Percentiles rank a stretch among this genome's conserved stretches.
These are phyloP conservation scores for Diaporthe humulicola DNA, from an alignment of 2,329 filamentous ascomycete genomes.

Conservation along the genomic window DNA sequence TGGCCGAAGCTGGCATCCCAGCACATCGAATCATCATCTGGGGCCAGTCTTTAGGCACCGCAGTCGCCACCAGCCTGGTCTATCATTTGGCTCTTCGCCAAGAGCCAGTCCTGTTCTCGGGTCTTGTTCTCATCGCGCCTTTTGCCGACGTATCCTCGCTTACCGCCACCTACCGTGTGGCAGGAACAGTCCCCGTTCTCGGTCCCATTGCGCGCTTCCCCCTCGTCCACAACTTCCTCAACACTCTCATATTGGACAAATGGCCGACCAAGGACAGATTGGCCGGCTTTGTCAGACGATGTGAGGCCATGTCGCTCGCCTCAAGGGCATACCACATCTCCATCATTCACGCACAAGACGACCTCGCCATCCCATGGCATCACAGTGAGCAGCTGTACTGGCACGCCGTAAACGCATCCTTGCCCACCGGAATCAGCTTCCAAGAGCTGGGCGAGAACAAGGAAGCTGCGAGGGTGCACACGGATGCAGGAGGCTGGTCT, in stretches of 20 bases:
- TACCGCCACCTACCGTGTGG: conserved; percentile 69
- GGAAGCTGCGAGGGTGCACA: conserved; percentile 49
- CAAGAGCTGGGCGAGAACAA: conserved; percentile 63
- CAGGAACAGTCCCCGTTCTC: conserved; percentile 66
- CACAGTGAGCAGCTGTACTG: conserved; percentile 66
- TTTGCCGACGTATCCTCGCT: conserved; percentile 68
- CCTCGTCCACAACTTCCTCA: conserved; percentile 58
- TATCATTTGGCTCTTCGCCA: conserved; percentile 47
- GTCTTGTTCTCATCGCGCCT: conserved; percentile 67
- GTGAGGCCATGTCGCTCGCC: conserved; percentile 50
- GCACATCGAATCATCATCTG: conserved; percentile 70
- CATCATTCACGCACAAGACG: conserved; percentile 65
- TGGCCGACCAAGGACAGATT: conserved; percentile 64
- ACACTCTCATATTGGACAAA: conserved; percentile 48
- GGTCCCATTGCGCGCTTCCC: conserved; percentile 64
- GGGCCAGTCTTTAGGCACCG: conserved; percentile 71
- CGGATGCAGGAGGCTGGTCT: conserved; percentile 64
- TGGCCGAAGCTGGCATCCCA: conserved; percentile 63
- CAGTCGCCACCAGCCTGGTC: conserved; percentile 48
- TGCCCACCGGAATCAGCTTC: conserved; percentile 51
- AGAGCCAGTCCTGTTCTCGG: conserved; percentile 62
- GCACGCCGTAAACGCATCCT: conserved; percentile 66
- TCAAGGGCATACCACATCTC: conserved; percentile 22
- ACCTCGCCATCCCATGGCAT: conserved; percentile 63
- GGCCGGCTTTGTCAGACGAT: conserved; percentile 48